These are phyloP conservation scores for Verbena officinalis DNA, from an alignment of 257 asterid genomes.

Conservation along the genomic window DNA sequence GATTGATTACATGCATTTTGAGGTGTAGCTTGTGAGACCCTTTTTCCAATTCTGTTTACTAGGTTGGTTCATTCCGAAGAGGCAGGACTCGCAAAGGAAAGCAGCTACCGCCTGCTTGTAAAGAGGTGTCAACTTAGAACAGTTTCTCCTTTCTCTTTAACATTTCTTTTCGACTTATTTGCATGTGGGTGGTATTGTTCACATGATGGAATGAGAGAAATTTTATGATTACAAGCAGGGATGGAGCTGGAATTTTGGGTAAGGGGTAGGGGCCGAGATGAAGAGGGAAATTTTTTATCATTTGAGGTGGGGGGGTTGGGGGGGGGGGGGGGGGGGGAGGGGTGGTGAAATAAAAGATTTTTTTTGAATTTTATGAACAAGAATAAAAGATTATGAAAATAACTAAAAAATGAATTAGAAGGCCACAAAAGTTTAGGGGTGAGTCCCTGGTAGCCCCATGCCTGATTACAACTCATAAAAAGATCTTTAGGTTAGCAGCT, in stretches of 20 bases:
- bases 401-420: too few species aligned
- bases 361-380: too few species aligned
- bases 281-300: too few species aligned
- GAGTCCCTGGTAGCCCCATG: too few species aligned
- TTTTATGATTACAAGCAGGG: neutral
- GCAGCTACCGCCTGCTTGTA: slow-evolving; percentile 56
- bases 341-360: too few species aligned
- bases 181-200: slow-evolving; percentile 9
- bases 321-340: too few species aligned
- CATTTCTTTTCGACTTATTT: neutral
- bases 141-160: neutral
- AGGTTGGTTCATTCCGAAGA: slow-evolving; percentile 70
- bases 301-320: too few species aligned
- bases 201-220: neutral
- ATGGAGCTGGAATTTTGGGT: too few species aligned
- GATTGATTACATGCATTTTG: neutral
- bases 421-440: too few species aligned
- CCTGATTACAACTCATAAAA: too few species aligned
- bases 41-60: slow-evolving; percentile 1
- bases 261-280: too few species aligned
- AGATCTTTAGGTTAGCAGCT: neutral
- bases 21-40: slow-evolving; percentile 1
- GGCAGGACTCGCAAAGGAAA: slow-evolving; percentile 65
- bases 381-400: too few species aligned
- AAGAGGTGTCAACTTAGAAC: slow-evolving; percentile 45